A percentile compares a stretch with the other conserved stretches of the same genome.
Conservation (phyloP, 371 early-diverging fungal species). For the Mortierella sp. region DNA sequence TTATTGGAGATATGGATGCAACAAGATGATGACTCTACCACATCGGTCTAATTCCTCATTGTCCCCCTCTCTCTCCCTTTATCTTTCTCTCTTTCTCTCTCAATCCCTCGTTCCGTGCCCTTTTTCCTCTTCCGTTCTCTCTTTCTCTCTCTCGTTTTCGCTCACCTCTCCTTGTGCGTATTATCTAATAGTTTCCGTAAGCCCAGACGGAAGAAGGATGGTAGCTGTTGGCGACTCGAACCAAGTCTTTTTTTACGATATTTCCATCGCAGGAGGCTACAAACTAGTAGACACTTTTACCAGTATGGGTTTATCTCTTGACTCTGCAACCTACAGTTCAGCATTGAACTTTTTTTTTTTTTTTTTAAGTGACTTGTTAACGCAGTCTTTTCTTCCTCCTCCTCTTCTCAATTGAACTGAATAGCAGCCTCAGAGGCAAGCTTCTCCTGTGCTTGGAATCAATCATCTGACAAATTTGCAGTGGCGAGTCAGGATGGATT, state of each 20-base stretch:
- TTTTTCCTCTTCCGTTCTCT: constrained; percentile 10
- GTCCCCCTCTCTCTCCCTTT: background rate
- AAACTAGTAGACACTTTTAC: constrained; percentile 72
- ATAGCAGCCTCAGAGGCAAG: constrained; percentile 62
- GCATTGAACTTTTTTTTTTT: too few relatives aligned
- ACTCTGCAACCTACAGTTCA: background rate
- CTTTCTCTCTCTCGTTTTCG: background rate
- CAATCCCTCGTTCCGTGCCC: background rate
- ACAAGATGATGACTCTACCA: too few relatives aligned
- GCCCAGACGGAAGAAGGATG: constrained; percentile 85
- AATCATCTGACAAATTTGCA: constrained; percentile 77
- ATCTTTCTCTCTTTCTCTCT: background rate
- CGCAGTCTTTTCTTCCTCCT: background rate
- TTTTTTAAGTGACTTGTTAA: constrained; percentile 9
- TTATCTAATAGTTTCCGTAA: constrained; percentile 69
- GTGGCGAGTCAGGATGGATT: constrained; percentile 86
- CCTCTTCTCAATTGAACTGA: background rate
- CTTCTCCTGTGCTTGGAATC: constrained; percentile 88
- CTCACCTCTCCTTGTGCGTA: background rate
- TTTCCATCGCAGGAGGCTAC: constrained; percentile 70
- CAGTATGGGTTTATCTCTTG: constrained; percentile 37
- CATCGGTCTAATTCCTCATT: background rate
- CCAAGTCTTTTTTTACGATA: constrained; percentile 82
- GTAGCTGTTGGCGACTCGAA: constrained; percentile 90
- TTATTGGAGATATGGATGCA: too few relatives aligned